Conservation (phyloP, 176 grass and related monocot species). For the Avena sativa region DNA sequence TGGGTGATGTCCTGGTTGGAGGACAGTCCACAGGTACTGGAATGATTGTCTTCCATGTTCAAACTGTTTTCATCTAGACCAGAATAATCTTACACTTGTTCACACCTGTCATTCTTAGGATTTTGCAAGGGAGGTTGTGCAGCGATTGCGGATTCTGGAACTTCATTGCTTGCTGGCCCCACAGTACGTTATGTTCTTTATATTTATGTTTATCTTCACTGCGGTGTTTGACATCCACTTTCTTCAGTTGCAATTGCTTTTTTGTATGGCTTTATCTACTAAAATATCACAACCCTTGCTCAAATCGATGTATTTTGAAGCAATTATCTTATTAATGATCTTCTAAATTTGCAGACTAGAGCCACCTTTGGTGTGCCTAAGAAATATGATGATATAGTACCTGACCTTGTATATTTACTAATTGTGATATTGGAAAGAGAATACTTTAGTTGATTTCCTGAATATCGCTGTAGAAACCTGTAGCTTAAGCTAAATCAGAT, state of each 20-base stretch:
- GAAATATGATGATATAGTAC: neutral
- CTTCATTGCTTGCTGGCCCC: slow-evolving; percentile 91
- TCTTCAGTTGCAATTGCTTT: neutral
- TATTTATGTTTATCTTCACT: neutral
- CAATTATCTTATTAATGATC: neutral
- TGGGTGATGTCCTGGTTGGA: slow-evolving; percentile 84
- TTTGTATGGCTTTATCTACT: neutral
- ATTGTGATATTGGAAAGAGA: neutral
- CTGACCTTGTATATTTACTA: neutral
- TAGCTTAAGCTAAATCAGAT: neutral
- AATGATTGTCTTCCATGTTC: slow-evolving; percentile 5
- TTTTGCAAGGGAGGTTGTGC: slow-evolving; percentile 73
- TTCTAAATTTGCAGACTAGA: neutral
- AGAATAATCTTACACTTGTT: slow-evolving; percentile 22
- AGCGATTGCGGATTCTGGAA: slow-evolving; percentile 98
- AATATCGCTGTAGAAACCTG: neutral
- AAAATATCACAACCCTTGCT: neutral
- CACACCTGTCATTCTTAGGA: slow-evolving; percentile 46
- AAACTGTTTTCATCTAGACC: neutral
- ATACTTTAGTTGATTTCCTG: neutral
- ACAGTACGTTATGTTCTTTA: slow-evolving; percentile 59
- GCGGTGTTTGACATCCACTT: neutral
- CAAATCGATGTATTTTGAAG: neutral
- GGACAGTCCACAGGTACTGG: slow-evolving; percentile 77
- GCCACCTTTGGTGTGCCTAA: neutral